Evolutionary conservation across 108 stramenopile species (phyloP), one percentile per base, ranked within the genome.

Genomic region (Chaetoceros tenuissimus): DNA sequence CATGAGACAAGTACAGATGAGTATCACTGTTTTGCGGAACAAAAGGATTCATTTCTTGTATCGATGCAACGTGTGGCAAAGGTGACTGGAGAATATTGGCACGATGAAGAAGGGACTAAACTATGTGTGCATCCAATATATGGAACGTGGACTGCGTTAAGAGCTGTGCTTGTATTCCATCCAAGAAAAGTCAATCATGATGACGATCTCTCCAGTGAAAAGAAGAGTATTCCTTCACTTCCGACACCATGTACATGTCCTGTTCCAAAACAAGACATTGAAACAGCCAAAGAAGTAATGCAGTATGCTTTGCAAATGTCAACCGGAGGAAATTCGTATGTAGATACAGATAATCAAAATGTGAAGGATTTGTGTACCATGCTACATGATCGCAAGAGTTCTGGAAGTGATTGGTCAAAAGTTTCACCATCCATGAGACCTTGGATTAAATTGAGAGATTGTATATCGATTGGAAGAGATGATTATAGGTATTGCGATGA

Each of bases 131-230:
- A 78, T 71, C 73, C 77, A 20, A 51, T 46, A 1, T 71, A 57
- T 47, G 77, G 77, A 0, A 74, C 77, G 24, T 78, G 77, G 77
- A 72, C 53, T 16, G 73, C 77, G 1, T 78, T 74, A 59, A 65
- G 77, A 3, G 58, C 77, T 13, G 56, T 78, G 0, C 57, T 78
- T 10, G 60, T 78, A 18, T 68, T 78, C 23, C 57, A 67, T 30
- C 40, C 51, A 30, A 43, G 7, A 48, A 46, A 20, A 10, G 5
- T 28, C 8, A 22, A 24, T n/a, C n/a, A n/a, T n/a, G n/a, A n/a
- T n/a, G n/a, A n/a, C n/a, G n/a, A n/a, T n/a, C n/a, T n/a, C n/a
- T n/a, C n/a, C n/a, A n/a, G n/a, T n/a, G n/a, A n/a, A n/a, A 29
- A 1, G 10, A 30, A 28, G 25, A 52, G 60, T 30, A 48, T 8